A percentile compares a stretch with the other conserved stretches of the same genome.
Evolutionary conservation across 129 eudicot genomes (phyloP).

Genomic region (Tagetes erecta): DNA sequence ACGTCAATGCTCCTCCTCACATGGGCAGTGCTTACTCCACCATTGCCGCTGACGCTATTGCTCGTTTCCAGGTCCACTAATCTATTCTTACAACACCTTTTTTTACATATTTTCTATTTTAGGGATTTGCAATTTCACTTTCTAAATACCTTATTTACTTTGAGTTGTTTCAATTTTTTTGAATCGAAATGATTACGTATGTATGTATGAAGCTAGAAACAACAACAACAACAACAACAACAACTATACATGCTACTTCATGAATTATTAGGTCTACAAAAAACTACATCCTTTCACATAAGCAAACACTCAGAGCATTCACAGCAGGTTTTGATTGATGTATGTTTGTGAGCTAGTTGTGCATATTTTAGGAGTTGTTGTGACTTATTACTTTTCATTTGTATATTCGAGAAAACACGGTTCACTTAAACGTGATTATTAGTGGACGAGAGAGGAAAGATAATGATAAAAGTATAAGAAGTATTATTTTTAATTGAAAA

Average conservation of each 20-base stretch:
- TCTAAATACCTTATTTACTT: not conserved
- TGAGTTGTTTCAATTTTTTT: not conserved
- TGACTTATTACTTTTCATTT: too few relatives aligned
- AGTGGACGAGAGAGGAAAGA: too few relatives aligned
- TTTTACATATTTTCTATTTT: not conserved
- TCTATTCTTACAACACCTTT: not conserved
- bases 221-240: not conserved
- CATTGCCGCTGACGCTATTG: conserved; percentile 96
- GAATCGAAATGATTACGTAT: not conserved
- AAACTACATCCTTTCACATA: not conserved
- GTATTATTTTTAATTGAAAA: too few relatives aligned
- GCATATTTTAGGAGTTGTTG: too few relatives aligned
- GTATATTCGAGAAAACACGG: too few relatives aligned
- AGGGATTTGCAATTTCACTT: conserved; percentile 7
- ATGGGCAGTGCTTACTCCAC: conserved; percentile 99
- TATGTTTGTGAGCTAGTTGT: too few relatives aligned
- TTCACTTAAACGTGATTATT: too few relatives aligned
- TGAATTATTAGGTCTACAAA: not conserved
- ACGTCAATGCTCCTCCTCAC: conserved; percentile 99
- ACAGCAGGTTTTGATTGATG: too few relatives aligned
- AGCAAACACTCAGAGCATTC: not conserved
- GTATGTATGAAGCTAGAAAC: not conserved
- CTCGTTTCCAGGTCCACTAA: conserved; percentile 83
- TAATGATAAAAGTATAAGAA: too few relatives aligned
- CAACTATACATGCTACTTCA: not conserved